Conservation (phyloP, 2,329 filamentous ascomycete species). For the Cephalotrichum gorgonifer region DNA sequence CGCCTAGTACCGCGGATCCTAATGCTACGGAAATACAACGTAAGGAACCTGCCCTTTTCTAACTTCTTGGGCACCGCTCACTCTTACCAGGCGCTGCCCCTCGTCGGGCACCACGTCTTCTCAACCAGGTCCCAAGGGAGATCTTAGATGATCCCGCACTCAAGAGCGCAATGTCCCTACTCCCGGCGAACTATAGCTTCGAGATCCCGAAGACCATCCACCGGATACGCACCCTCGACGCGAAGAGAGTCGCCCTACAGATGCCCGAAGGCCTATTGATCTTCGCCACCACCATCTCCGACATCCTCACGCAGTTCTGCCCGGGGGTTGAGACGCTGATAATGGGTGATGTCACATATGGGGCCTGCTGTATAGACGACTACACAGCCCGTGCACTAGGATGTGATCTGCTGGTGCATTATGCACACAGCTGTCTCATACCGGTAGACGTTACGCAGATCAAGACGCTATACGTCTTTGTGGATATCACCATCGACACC, state of each 20-base stretch:
- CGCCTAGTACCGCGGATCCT: conserved; percentile 13
- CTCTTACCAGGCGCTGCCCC: conserved; percentile 35
- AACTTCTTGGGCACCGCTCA: neutral
- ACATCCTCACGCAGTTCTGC: conserved; percentile 92
- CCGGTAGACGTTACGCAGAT: conserved; percentile 95
- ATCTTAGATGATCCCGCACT: conserved; percentile 80
- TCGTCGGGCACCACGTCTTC: conserved; percentile 62
- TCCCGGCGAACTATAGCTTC: conserved; percentile 96
- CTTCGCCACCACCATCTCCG: conserved; percentile 94
- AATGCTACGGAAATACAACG: conserved; percentile 34
- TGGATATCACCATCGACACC: conserved; percentile 93
- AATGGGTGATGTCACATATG: conserved; percentile 98
- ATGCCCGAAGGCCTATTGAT: conserved; percentile 92
- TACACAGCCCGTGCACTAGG: conserved; percentile 91
- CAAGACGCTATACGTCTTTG: conserved; percentile 95
- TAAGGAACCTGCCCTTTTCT: conserved; percentile 24
- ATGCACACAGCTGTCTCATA: conserved; percentile 93
- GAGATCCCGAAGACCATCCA: conserved; percentile 98
- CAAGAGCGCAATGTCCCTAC: conserved; percentile 74
- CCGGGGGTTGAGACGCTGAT: conserved; percentile 86
- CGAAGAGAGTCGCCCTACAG: conserved; percentile 84
- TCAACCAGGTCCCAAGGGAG: conserved; percentile 83
- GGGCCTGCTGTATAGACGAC: conserved; percentile 97
- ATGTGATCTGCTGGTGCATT: conserved; percentile 91
- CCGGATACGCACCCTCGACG: conserved; percentile 68